Conservation (phyloP, 306 rosid genomes). For the Cicer cuneatum region DNA sequence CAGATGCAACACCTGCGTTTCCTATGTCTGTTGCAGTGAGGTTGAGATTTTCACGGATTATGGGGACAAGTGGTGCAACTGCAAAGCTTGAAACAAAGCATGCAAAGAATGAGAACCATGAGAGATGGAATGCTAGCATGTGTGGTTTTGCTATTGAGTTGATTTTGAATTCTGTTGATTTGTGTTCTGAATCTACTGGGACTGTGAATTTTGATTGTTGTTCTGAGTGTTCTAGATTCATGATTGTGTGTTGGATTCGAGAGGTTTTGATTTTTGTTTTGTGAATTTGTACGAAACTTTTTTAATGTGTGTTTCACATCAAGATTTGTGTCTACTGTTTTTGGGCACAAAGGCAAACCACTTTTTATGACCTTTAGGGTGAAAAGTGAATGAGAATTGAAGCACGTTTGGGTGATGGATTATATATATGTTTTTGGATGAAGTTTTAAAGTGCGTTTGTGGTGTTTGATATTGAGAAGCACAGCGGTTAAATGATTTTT, state of each 20-base stretch:
- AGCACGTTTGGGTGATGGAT: background rate
- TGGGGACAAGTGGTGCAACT: conserved; percentile 75
- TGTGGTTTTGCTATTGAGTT: conserved; percentile 76
- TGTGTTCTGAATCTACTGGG: conserved; percentile 86
- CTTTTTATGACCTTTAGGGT: conserved; percentile 36
- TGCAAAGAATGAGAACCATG: conserved; percentile 83
- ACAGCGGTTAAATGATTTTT: too few species aligned
- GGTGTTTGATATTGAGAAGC: too few species aligned
- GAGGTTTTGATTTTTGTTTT: background rate
- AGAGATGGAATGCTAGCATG: conserved; percentile 87
- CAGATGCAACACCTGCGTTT: conserved; percentile 91
- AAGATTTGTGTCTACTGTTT: conserved; percentile 20
- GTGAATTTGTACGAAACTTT: background rate
- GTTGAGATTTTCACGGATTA: conserved; percentile 85
- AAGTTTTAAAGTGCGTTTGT: too few species aligned
- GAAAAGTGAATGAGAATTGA: background rate
- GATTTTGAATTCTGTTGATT: conserved; percentile 70
- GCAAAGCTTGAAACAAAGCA: conserved; percentile 88
- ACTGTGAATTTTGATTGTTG: conserved; percentile 53
- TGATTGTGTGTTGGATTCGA: conserved; percentile 2
- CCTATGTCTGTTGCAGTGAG: conserved; percentile 90
- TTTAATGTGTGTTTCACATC: background rate
- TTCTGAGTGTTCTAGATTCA: conserved; percentile 56
- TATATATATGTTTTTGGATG: background rate
- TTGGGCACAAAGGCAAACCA: conserved; percentile 38